Conservation (phyloP, 2,329 filamentous ascomycete species). For the Rugonectria rugulosa region DNA sequence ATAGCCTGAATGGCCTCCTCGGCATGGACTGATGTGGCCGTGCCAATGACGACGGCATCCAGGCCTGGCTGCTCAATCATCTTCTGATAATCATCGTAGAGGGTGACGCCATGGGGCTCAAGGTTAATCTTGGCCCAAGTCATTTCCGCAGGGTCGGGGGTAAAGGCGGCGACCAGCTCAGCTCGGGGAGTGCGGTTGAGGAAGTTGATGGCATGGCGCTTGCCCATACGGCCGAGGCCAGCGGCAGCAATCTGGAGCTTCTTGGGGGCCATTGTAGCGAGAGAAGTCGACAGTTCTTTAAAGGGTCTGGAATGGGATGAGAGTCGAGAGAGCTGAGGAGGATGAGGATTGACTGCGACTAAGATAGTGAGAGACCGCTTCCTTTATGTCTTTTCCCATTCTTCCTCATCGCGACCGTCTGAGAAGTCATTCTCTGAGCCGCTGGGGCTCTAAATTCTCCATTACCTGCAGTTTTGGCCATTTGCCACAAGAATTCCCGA, state of each 20-base stretch:
- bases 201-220: constrained; percentile 59
- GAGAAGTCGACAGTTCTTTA: background rate
- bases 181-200: constrained; percentile 54
- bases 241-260: constrained; percentile 54
- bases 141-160: constrained; percentile 53
- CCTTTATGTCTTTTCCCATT: constrained; percentile 14
- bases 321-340: background rate
- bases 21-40: constrained; percentile 62
- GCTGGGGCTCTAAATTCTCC: constrained; percentile 2
- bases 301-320: background rate
- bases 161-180: constrained; percentile 57
- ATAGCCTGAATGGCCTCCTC: constrained; percentile 64
- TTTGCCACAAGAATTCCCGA: background rate
- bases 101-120: constrained; percentile 50
- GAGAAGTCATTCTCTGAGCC: background rate
- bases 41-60: constrained; percentile 51
- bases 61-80: constrained; percentile 50
- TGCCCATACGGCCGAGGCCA: constrained; percentile 61
- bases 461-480: constrained; percentile 2
- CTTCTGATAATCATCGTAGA: constrained; percentile 55
- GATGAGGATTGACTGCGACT: background rate
- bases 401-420: background rate
- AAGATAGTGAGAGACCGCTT: constrained; percentile 5
- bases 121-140: constrained; percentile 54
- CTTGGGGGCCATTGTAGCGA: constrained; percentile 22